Conservation (phyloP, 495 filamentous ascomycete species). For the Penicillium samsonianum region DNA sequence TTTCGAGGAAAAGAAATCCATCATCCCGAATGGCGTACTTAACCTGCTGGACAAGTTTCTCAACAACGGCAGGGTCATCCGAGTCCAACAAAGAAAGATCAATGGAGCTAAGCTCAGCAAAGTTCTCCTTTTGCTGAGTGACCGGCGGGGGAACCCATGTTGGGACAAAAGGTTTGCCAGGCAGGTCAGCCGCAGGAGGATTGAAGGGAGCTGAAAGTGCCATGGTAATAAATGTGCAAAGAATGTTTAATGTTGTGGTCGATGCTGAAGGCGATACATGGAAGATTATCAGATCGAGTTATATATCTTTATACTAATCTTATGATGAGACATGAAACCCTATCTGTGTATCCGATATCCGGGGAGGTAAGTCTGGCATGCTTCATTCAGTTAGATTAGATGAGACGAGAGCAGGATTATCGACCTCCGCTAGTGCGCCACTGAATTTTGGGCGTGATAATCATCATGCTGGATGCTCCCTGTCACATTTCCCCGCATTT, state of each 20-base stretch:
- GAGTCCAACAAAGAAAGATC: slow-evolving; percentile 41
- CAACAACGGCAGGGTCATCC: slow-evolving; percentile 39
- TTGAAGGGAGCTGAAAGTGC: slow-evolving; percentile 41
- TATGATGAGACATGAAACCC: neutral
- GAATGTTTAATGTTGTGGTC: slow-evolving; percentile 3
- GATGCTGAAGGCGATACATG: neutral
- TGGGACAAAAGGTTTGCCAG: slow-evolving; percentile 44
- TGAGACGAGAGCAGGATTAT: neutral
- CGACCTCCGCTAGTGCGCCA: neutral
- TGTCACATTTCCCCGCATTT: neutral
- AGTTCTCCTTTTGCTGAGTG: slow-evolving; percentile 41
- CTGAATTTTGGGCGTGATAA: neutral
- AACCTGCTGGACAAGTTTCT: slow-evolving; percentile 39
- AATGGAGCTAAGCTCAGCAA: slow-evolving; percentile 42
- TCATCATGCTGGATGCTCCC: neutral
- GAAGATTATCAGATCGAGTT: slow-evolving; percentile 4
- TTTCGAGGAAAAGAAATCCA: slow-evolving; percentile 48
- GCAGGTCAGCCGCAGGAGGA: slow-evolving; percentile 36
- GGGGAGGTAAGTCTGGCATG: neutral
- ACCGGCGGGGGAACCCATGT: slow-evolving; percentile 44
- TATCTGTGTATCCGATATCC: slow-evolving; percentile 8
- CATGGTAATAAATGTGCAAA: slow-evolving; percentile 19
- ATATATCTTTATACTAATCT: slow-evolving; percentile 10
- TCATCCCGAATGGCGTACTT: slow-evolving; percentile 46
- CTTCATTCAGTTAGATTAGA: neutral